These are phyloP conservation scores for Tricholoma saponaceum DNA, from an alignment of 768 basidiomycete species.

Conservation along the genomic window DNA sequence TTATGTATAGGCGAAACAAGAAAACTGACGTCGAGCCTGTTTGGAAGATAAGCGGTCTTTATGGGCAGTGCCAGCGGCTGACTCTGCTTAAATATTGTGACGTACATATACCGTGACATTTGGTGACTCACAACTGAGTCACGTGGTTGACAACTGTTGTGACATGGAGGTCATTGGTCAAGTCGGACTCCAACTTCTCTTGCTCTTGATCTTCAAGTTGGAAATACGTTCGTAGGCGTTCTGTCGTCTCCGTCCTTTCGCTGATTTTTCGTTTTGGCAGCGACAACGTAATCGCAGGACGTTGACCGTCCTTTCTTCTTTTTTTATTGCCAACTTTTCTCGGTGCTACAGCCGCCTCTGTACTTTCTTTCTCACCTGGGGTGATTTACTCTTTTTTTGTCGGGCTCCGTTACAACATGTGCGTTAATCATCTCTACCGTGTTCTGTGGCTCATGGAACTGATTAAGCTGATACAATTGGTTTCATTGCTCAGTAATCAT, in stretches of 20 bases:
- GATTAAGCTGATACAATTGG: background rate
- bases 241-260: constrained; percentile 24
- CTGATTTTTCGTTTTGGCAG: constrained; percentile 37
- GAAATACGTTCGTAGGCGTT: background rate
- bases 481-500: background rate
- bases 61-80: constrained; percentile 4
- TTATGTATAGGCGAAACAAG: constrained; percentile 15
- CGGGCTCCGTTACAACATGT: background rate
- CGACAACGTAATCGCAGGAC: constrained; percentile 41
- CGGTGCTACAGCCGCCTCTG: constrained; percentile 42
- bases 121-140: constrained; percentile 12
- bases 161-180: no score
- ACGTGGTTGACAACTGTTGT: constrained; percentile 2
- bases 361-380: background rate
- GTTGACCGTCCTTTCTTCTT: constrained; percentile 64
- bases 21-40: constrained; percentile 6
- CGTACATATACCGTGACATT: constrained; percentile 11
- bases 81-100: background rate
- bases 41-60: constrained; percentile 5
- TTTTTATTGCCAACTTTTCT: constrained; percentile 24
- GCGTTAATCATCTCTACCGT: background rate
- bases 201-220: no score
- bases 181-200: no score
- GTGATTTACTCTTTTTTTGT: background rate
- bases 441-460: background rate